These are phyloP conservation scores for Sarocladium kiliense DNA, from an alignment of 2,329 filamentous ascomycete genomes.

Conservation along the genomic window DNA sequence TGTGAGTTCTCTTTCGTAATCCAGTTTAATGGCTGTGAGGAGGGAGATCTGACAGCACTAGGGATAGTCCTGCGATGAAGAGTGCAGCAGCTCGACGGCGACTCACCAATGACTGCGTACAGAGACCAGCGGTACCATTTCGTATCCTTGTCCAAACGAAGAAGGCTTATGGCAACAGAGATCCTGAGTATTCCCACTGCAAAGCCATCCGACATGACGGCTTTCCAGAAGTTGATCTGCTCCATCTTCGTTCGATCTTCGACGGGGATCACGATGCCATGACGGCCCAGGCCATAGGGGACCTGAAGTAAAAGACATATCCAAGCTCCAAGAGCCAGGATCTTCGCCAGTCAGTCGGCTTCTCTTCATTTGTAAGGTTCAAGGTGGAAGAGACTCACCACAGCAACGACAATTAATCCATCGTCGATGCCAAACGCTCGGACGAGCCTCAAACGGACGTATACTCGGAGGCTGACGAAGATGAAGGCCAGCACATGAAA, in stretches of 20 bases:
- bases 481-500: conserved; percentile 18
- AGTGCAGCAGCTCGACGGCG: neutral
- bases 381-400: conserved; percentile 13
- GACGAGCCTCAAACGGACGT: conserved; percentile 18
- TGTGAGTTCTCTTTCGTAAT: conserved; percentile 2
- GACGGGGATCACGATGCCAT: conserved; percentile 11
- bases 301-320: conserved; percentile 18
- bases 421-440: conserved; percentile 23
- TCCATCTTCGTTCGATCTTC: conserved; percentile 16
- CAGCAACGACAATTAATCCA: conserved; percentile 19
- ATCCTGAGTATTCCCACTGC: conserved; percentile 18
- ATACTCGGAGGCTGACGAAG: conserved; percentile 19
- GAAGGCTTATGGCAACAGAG: conserved; percentile 17
- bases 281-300: conserved; percentile 17
- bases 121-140: conserved; percentile 19
- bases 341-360: conserved; percentile 1
- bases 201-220: conserved; percentile 17
- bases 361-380: no score
- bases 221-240: conserved; percentile 18
- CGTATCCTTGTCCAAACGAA: conserved; percentile 16
- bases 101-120: conserved; percentile 16
- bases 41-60: no score
- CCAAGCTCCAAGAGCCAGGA: conserved; percentile 16
- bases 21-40: no score
- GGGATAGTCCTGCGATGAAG: no score